phyloP scores from a whole-genome alignment of 805 yeast genomes.

The Ogataea sp. region DNA sequence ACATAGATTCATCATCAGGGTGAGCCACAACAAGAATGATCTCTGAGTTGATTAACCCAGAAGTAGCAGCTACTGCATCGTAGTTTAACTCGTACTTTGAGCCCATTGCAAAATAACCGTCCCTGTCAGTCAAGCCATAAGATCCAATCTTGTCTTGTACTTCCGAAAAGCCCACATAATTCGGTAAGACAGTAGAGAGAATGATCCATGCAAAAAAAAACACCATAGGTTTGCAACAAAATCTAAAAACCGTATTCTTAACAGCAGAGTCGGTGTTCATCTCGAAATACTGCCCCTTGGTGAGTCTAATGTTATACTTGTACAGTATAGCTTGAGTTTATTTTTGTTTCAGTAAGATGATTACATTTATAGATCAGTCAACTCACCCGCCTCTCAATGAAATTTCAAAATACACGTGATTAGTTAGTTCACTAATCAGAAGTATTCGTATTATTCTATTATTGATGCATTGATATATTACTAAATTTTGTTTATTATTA shows the following conservation, averaged over 20 bases:
- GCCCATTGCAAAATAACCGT: not conserved
- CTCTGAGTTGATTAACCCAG: slow-evolving; percentile 14
- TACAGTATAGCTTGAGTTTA: too few species aligned
- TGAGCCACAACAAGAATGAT: slow-evolving; percentile 61
- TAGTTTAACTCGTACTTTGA: not conserved
- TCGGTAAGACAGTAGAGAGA: not conserved
- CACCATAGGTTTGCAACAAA: not conserved
- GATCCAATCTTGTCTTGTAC: not conserved
- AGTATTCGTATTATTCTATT: too few species aligned
- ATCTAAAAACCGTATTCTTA: not conserved
- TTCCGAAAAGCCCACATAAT: not conserved
- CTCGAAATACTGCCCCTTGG: too few species aligned
- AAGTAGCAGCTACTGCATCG: not conserved
- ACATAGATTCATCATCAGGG: slow-evolving; percentile 99
- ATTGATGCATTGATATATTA: too few species aligned
- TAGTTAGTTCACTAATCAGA: too few species aligned
- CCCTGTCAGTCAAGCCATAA: not conserved
- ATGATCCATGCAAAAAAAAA: not conserved
- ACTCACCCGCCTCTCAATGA: too few species aligned
- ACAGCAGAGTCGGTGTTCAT: too few species aligned
- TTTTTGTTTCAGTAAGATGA: too few species aligned
- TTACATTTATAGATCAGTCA: too few species aligned
- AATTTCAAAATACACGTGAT: too few species aligned
- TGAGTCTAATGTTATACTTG: too few species aligned
- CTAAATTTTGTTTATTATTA: too few species aligned